These are phyloP conservation scores for Malassezia equina DNA, from an alignment of 1,284 basidiomycete genomes.

Conservation along the genomic window DNA sequence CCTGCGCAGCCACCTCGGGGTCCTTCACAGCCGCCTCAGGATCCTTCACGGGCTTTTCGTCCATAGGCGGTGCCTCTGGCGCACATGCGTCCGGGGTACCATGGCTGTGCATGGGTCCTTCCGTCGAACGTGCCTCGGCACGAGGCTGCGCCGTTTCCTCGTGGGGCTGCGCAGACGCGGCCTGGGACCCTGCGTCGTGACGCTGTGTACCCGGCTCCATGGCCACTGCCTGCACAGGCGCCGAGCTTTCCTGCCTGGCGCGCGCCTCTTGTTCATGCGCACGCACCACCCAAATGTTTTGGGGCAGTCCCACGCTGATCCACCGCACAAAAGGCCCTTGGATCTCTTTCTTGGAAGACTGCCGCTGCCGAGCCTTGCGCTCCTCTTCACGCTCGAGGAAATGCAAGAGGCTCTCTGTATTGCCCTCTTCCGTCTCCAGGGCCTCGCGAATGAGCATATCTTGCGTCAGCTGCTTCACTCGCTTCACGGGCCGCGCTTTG, in stretches of 20 bases:
- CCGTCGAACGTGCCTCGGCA: not conserved
- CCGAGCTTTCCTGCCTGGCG: not conserved
- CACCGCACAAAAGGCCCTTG: conserved; percentile 65
- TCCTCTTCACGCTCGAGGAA: conserved; percentile 71
- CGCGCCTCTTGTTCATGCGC: not conserved
- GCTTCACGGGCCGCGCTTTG: conserved; percentile 16
- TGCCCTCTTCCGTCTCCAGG: conserved; percentile 72
- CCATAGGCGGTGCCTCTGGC: not conserved
- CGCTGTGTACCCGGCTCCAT: no score
- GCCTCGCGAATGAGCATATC: conserved; percentile 69
- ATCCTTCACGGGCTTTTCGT: no score
- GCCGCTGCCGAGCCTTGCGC: conserved; percentile 61
- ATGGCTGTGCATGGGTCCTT: no score
- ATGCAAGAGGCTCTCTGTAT: conserved; percentile 64
- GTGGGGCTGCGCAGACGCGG: not conserved
- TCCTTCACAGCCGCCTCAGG: no score
- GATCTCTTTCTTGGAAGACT: conserved; percentile 55
- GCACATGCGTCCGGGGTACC: not conserved
- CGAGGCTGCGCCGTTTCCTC: not conserved
- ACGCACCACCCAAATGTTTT: conserved; percentile 3
- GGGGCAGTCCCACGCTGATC: conserved; percentile 54
- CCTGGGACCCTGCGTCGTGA: no score
- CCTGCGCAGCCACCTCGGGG: no score
- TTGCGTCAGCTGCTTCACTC: conserved; percentile 56
- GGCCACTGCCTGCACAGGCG: no score